Percentiles rank a stretch among this genome's conserved stretches.
phyloP scores from a whole-genome alignment of 2,329 filamentous ascomycete species.

The Arthrobotrys sphaeroides region DNA sequence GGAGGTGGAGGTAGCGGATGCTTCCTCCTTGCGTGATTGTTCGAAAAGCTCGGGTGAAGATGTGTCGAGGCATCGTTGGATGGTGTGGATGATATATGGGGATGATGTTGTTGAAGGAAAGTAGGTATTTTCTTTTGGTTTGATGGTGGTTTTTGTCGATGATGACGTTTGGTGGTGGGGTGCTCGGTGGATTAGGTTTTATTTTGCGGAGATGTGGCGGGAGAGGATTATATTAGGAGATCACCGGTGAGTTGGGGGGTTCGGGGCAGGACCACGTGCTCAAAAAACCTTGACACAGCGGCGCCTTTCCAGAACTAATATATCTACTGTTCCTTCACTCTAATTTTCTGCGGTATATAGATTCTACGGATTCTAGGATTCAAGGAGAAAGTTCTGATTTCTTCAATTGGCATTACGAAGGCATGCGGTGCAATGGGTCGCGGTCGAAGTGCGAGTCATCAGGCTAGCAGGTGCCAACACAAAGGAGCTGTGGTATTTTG shows the following conservation, averaged over 20 bases:
- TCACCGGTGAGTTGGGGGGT: neutral
- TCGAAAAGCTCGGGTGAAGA: neutral
- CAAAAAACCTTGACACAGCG: too few relatives aligned
- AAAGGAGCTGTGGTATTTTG: too few relatives aligned
- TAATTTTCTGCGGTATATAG: too few relatives aligned
- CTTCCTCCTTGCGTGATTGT: constrained; percentile 3
- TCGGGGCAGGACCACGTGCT: too few relatives aligned
- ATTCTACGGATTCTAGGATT: too few relatives aligned
- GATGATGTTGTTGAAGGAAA: neutral
- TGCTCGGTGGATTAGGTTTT: neutral
- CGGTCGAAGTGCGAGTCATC: too few relatives aligned
- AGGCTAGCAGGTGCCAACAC: too few relatives aligned
- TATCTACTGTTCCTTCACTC: too few relatives aligned
- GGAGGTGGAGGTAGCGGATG: constrained; percentile 24
- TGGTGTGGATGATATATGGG: neutral
- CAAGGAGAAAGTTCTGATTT: too few relatives aligned
- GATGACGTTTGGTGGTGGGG: neutral
- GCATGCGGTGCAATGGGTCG: too few relatives aligned
- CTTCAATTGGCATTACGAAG: too few relatives aligned
- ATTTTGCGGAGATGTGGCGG: neutral
- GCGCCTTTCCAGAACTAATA: too few relatives aligned
- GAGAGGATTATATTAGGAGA: neutral
- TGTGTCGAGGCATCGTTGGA: constrained; percentile 5
- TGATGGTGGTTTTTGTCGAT: neutral
- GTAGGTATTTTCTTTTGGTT: neutral